Evolutionary conservation across 1,284 basidiomycete genomes (phyloP), one percentile per base, ranked within the genome.

Genomic region (Moesziomyces sp.): DNA sequence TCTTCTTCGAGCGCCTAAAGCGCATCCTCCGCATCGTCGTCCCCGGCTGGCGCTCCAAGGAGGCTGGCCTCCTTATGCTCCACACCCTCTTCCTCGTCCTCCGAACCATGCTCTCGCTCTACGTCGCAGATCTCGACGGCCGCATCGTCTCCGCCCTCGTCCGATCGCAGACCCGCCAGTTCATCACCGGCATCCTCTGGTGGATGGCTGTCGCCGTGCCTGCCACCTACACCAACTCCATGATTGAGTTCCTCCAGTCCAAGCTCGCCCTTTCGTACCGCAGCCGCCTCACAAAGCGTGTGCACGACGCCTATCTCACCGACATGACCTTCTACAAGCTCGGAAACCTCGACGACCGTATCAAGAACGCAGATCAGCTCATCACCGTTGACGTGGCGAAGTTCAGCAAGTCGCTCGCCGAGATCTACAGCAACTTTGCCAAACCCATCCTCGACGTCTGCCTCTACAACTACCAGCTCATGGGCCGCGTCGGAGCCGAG

Each of bases 341-440:
- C 30, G 90, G 93, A 90, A 84, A 79, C 89, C 85, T 84, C 40
- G 82, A 84, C 49, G 96, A 98, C 84, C 88, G 96, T 57, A 94
- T 98, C 74, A 94, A 94, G 87, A 98, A 98, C 77, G 92, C 93
- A 10, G 96, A 98, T 82, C 95, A 97, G 91, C 92, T 96, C 89
- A 93, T 98, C 73, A 96, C 94, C 0, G 91, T 96, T 66, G 96
- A 99, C 83, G 93, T 98, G 46, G 92, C 94, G 83, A 92, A 92
- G 62, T 98, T 98, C 86, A 93, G 93, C 35, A 89, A 89, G 23
- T 91, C 94, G 80, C 88, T 99, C 18, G 93, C 96, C 10, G 93
- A 94, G 44, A 94, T 98, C 47, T 99, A 98, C 77, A 77, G 77
- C 55, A 83, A 83, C 69, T 76, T 83, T 59, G 76, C 79, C 42